Base-by-base conservation (phyloP, 441 rosid genomes). In the Brassica hybrid region DNA sequence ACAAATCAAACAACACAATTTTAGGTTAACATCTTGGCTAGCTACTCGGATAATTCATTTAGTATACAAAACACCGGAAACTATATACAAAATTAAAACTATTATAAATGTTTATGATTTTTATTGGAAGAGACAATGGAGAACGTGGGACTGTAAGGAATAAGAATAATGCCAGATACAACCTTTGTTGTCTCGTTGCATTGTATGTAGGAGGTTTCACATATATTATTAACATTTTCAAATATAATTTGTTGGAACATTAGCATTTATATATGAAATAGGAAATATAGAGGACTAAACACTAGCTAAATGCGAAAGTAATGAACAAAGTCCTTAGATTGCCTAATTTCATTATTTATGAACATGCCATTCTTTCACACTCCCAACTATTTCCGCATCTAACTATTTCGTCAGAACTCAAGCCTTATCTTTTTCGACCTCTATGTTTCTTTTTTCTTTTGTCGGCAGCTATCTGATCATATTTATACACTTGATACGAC, bases 271-370 rank as follows among this genome's bases (percentile, higher is more conserved):
- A 17, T 34, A 45, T 30, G 19, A 11, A 36, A 62, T 62, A 67
- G 27, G 71, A 79, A 73, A 62, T 61, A 50, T 73, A 72, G 16
- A 60, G 4, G 21, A 67, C 14, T 73, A 62, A 19, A 62, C 41
- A 38, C 34, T 50, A 74, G 72, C 30, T 63, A 63, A 54, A 38
- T 60, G 16, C 43, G n/a, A 21, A 62, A 66, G 8, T 14, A 52
- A 38, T 58, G 3, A 73, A 17, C 14, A 73, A 78, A 79, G 82
- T 68, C 75, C 75, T 68, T 69, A 79, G 72, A 64, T 74, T 79
- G 82, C 79, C 82, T 69, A 78, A 78, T 78, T 73, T n/a, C 48
- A 78, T 78, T 66, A 73, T 73, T 78, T 32, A 61, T 67, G 77
- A 78, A 67, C 70, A 67, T 72, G 81, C 13, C 13, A 45, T 61